Evolutionary conservation across 768 basidiomycete genomes (phyloP), one percentile per base, ranked within the genome.

Genomic region (Trametes maxima): DNA sequence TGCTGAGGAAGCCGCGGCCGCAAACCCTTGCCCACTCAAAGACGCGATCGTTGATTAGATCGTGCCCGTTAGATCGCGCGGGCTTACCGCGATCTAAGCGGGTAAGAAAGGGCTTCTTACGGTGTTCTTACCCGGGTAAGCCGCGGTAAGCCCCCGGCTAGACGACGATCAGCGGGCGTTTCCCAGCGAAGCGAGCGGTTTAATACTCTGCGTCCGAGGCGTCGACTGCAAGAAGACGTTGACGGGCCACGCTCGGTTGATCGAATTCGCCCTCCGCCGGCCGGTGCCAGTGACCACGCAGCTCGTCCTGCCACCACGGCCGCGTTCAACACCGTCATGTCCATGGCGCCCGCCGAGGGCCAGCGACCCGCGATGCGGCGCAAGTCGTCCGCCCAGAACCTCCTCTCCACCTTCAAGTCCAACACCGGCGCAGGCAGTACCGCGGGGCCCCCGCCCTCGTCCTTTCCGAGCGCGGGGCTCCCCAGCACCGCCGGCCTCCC

Each of bases 381-480:
- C 65, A 94, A 94, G 77, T 90, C 90, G 19, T 92, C 90, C 12
- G 91, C 88, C 12, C 91, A 89, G 77, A 91, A 93, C 74, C 80
- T 94, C 48, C 81, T 94, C 36, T 84, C 86, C 8, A 86, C 87
- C 44, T 92, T 92, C 82, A 92, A 86, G 66, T 54, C 70, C 25
- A 53, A 62, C n/a, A 12, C 55, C 0, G 36, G 44, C 54, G 13
- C 24, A 33, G 49, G 53, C 47, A 45, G 50, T 37, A 45, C 42
- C 47, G 61, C 55, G 37, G 57, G 56, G 36, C 42, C 57, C 11
- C 49, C 65, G 11, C 59, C 70, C 16, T 63, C 63, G 14, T 63
- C 68, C n/a, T 52, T 65, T 11, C 66, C 61, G 39, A 54, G 65
- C 7, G 58, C 65, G 13, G 61, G 64, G n/a, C 54, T 67, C 8